Evolutionary conservation across 2,329 filamentous ascomycete genomes (phyloP).

Genomic region (Aspergillus alliaceus): DNA sequence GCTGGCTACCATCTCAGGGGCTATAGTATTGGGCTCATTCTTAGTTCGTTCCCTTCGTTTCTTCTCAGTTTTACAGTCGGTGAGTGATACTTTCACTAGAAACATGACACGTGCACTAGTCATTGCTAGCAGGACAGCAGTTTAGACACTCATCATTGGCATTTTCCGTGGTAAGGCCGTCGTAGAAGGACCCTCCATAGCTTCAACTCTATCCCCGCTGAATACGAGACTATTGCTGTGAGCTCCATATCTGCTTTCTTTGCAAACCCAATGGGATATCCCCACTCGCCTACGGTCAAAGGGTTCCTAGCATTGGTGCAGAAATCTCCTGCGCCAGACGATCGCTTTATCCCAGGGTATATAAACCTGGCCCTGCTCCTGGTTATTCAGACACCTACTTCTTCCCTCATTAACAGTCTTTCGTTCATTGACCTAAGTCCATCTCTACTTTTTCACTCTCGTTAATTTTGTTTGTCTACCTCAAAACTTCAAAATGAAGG

Average conservation of each 20-base stretch:
- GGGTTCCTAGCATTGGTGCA: not conserved
- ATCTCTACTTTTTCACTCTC: not conserved
- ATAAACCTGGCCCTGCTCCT: not conserved
- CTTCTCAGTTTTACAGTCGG: no score
- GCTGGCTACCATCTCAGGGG: no score
- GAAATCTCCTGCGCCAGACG: not conserved
- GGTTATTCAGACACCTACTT: not conserved
- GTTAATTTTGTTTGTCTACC: not conserved
- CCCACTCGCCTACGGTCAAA: not conserved
- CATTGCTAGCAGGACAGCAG: no score
- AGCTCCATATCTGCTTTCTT: not conserved
- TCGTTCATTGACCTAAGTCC: not conserved
- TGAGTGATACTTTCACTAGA: no score
- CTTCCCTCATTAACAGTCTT: not conserved
- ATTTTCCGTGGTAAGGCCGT: not conserved
- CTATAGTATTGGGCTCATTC: no score
- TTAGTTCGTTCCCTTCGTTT: no score
- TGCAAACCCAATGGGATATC: not conserved
- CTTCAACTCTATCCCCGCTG: not conserved
- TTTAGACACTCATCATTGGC: no score
- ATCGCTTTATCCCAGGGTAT: not conserved
- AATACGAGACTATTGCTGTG: not conserved
- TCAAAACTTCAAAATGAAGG: not conserved
- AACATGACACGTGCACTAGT: no score
- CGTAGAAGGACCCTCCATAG: not conserved